These are phyloP conservation scores for Aureobasidium sp. DNA, from an alignment of 2,329 filamentous ascomycete genomes.

Conservation along the genomic window DNA sequence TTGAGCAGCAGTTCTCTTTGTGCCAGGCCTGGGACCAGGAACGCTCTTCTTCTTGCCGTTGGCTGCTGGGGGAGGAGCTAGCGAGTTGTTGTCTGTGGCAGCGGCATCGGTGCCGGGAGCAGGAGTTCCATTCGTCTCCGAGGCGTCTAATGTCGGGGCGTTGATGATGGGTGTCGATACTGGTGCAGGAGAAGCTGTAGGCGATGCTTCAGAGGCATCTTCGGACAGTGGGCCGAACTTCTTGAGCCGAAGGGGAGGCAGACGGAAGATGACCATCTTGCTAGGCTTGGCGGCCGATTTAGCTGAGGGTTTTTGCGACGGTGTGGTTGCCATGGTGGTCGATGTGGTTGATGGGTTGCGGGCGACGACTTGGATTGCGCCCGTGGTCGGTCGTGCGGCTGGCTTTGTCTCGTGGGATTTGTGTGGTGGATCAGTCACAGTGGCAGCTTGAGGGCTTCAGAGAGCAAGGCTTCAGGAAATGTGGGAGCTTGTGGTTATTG, in stretches of 20 bases:
- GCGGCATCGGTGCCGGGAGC: constrained; percentile 27
- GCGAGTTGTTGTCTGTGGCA: constrained; percentile 29
- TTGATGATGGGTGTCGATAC: constrained; percentile 29
- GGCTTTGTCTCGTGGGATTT: constrained; percentile 9
- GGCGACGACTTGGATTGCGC: constrained; percentile 15
- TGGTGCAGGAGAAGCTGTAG: constrained; percentile 28
- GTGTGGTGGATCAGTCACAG: not conserved
- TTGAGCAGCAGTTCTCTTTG: constrained; percentile 47
- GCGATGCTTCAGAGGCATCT: constrained; percentile 27
- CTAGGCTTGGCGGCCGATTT: constrained; percentile 23
- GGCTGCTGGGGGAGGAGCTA: constrained; percentile 35
- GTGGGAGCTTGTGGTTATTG: constrained; percentile 19
- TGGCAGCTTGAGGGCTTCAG: not conserved
- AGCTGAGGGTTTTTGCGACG: constrained; percentile 15
- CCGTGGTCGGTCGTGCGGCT: constrained; percentile 15
- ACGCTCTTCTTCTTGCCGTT: constrained; percentile 67
- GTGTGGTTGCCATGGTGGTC: constrained; percentile 13
- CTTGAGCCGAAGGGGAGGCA: constrained; percentile 22
- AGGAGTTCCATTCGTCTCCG: constrained; percentile 36
- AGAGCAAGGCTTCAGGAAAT: not conserved
- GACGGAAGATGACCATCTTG: constrained; percentile 22
- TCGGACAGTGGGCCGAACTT: constrained; percentile 24
- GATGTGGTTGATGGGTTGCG: constrained; percentile 18
- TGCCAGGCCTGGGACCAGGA: constrained; percentile 59
- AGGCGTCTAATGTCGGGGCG: constrained; percentile 31